Base-by-base conservation (phyloP, 805 yeast genomes). In the Saitoella complicata region DNA sequence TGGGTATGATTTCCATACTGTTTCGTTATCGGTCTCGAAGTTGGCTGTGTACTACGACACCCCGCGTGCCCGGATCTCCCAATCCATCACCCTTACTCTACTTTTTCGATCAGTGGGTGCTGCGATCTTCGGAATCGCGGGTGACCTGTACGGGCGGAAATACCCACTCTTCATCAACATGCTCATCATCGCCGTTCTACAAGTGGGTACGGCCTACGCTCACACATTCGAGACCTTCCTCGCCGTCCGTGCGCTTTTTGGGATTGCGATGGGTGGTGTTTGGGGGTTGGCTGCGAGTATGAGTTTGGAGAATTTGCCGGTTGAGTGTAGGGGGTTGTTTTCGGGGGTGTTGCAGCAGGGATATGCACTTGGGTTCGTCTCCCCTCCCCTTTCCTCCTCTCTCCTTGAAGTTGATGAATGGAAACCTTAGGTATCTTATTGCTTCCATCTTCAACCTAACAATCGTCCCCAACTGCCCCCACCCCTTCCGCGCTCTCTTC, bases 281-380 rank as follows among this genome's bases (percentile, higher is more conserved):
- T 79, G 69, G 54, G 83, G 82, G 34, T 71, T 74, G 46, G 72
- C 77, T 34, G 71, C 78, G 30, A 79, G 80, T 7, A 73, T 78
- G 5, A 76, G 84, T 6, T 65, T 80, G 32, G 82, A 77, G 51
- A 80, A 78, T 53, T 68, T 75, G 42, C 84, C 84, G 1, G 57
- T 57, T 1, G 64, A 60, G 32, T 74, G 83, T 8, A 68, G 80
- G 53, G 80, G 81, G 36, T 61, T 76, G 39, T 57, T 80, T 31
- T 72, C 78, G n/a, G 86, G 86, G 41, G 58, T 81, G 39, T 73
- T 84, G 57, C 94, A 83, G 61, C 80, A 82, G 58, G 94, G 94
- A 48, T 84, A 79, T 51, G 78, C 80, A 7, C 66, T 78, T 50
- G 87, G 86, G 21, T 21, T 21, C 21, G 21, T 21, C 21, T 21